Evolutionary conservation across 331 rosid genomes (phyloP), one percentile per base, ranked within the genome.

Genomic region (Quercus tomentella): DNA sequence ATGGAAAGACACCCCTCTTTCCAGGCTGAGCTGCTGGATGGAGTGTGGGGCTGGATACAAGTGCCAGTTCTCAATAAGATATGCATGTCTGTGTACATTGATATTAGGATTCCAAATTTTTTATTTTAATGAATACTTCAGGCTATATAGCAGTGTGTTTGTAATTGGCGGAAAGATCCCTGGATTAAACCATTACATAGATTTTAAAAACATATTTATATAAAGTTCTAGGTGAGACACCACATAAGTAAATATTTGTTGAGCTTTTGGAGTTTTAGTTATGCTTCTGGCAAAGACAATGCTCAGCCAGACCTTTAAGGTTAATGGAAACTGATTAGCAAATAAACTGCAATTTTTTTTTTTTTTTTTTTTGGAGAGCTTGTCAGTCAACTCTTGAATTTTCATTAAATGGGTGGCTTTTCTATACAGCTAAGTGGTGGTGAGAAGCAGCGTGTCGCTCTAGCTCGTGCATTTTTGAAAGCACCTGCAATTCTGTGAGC

Each of bases 391-490:
- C 72, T 72, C 60, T 55, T 78, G 70, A 84, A 25, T 54, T 49
- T 79, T 78, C 8, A 35, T n/a, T 74, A 70, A 68, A 15, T 21
- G 66, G 77, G 43, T 79, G 76, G 60, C 78, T 74, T 22, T 74
- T 79, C 82, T 93, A 4, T 21, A 56, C 91, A 95, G 99, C 80
- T 95, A 74, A 95, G 99, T 63, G 98, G 99, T 56, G 99, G 99
- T 21, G 99, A 95, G 89, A 95, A 95, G 90, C 99, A 95, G 81
- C 96, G 99, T 56, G 98, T 95, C 88, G 97, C 98, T 60, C 84
- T 95, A 57, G 99, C 99, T 83, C 99, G 99, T 70, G 90, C 99
- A 15, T 95, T 95, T 89, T 81, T 95, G 82, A 95, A 95, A 84
- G 93, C 99, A 17, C 97, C 99, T 70, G 85, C 96, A 76, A 93